Evolutionary conservation across 768 basidiomycete species (phyloP).

Genomic region (Serendipita vermifera): DNA sequence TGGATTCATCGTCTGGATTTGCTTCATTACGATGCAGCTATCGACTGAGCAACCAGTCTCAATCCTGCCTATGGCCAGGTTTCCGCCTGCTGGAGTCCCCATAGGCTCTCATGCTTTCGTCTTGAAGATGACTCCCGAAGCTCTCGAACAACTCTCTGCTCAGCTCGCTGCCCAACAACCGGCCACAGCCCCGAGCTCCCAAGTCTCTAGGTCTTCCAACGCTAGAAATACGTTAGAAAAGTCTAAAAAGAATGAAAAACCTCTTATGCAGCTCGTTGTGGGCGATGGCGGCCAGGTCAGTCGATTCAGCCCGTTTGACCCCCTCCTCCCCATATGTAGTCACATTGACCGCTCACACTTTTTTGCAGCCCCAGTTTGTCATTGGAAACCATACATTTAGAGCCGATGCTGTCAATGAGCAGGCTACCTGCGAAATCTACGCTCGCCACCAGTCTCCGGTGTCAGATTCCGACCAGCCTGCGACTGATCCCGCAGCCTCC

Average conservation of each 20-base stretch:
- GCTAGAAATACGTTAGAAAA: background rate
- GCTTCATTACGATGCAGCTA: background rate
- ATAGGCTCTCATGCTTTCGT: background rate
- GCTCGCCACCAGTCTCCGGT: constrained; percentile 3
- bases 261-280: background rate
- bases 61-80: background rate
- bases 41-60: background rate
- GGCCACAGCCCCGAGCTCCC: background rate
- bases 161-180: constrained; percentile 2
- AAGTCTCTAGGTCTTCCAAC: background rate
- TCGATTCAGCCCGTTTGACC: background rate
- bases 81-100: background rate
- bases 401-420: background rate
- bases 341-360: background rate
- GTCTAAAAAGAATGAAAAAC: background rate
- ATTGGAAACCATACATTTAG: background rate
- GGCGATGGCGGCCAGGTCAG: background rate
- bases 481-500: background rate
- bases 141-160: background rate
- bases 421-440: background rate
- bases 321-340: background rate
- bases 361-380: background rate
- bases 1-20: too few species aligned
- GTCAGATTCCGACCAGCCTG: background rate
- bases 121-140: constrained; percentile 2